Base-by-base conservation (phyloP, 306 rosid genomes). In the Purshia tridentata region DNA sequence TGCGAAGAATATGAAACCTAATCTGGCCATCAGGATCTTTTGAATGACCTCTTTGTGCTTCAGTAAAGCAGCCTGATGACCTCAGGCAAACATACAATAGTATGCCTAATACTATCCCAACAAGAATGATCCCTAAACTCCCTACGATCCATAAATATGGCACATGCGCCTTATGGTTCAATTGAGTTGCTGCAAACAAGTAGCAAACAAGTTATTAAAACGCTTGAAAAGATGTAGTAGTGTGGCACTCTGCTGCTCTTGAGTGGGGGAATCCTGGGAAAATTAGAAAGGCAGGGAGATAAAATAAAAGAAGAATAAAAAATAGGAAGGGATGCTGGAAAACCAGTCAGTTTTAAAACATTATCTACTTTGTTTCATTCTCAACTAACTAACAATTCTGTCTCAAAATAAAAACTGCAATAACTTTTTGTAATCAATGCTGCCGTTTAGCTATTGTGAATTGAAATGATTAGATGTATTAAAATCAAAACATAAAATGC, bases 81-180 rank as follows among this genome's bases (percentile, higher is more conserved):
- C 90, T 88, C 85, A 84, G 59, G 68, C 78, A 85, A 65, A 78
- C 72, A 77, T 83, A 94, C 39, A 86, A 76, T 53, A 80, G 65
- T 67, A 84, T 68, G 76, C 96, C 55, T 67, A 89, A 42, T 63
- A 94, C 69, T 67, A 94, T 82, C 79, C 88, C 73, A 76, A 77
- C 53, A 73, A 94, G 90, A 76, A 84, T 80, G 49, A 85, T 77
- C 54, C 96, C 98, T 74, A 88, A 52, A 79, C 96, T 88, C 73
- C 96, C 96, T 71, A 91, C 73, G 69, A 94, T 91, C 99, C 97
- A 94, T 76, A 86, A 68, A 49, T 84, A 94, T 37, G 97, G 97
- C 40, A 81, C 80, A 83, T 83, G 96, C 64, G 85, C 83, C 73
- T 91, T 90, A 69, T 83, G 88, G 61, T 69, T 77, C 75, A 47